Evolutionary conservation across 106 monocot genomes (phyloP).

Genomic region (Dendrobium chrysotoxum): DNA sequence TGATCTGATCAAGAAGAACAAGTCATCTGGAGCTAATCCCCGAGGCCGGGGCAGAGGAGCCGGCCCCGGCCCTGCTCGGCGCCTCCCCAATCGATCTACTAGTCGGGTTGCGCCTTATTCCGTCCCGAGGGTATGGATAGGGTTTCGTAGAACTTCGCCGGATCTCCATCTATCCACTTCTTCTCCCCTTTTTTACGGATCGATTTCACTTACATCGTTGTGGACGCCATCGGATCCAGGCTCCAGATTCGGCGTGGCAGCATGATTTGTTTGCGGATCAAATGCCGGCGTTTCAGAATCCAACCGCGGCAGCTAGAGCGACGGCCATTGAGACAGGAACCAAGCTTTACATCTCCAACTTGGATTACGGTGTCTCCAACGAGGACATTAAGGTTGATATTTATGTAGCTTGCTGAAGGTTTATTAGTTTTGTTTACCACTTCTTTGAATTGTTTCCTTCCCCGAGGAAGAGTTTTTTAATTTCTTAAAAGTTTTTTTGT

Average conservation of each 20-base stretch:
- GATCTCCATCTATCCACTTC: constrained; percentile 17
- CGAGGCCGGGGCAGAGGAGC: constrained; percentile 25
- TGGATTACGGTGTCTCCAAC: constrained; percentile 73
- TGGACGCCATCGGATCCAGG: constrained; percentile 37
- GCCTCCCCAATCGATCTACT: constrained; percentile 30
- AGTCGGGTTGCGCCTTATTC: constrained; percentile 33
- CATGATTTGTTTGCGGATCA: constrained; percentile 52
- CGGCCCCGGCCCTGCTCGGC: constrained; percentile 35
- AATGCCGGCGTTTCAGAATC: constrained; percentile 8
- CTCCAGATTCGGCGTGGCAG: constrained; percentile 65
- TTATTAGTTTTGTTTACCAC: background rate
- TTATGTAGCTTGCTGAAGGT: background rate
- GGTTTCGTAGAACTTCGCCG: constrained; percentile 7
- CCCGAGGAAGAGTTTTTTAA: background rate
- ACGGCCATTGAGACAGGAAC: constrained; percentile 64
- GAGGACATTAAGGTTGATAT: constrained; percentile 60
- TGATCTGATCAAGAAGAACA: constrained; percentile 78
- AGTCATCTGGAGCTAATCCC: constrained; percentile 23
- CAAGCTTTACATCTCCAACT: constrained; percentile 77
- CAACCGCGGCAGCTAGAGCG: constrained; percentile 21
- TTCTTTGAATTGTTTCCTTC: background rate
- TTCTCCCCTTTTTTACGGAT: constrained; percentile 1
- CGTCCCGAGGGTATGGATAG: constrained; percentile 33
- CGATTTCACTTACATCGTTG: constrained; percentile 19
- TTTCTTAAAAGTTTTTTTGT: background rate